A percentile compares a stretch with the other conserved stretches of the same genome.
These are phyloP conservation scores for Populus euphratica DNA, from an alignment of 345 rosid species.

Conservation along the genomic window DNA sequence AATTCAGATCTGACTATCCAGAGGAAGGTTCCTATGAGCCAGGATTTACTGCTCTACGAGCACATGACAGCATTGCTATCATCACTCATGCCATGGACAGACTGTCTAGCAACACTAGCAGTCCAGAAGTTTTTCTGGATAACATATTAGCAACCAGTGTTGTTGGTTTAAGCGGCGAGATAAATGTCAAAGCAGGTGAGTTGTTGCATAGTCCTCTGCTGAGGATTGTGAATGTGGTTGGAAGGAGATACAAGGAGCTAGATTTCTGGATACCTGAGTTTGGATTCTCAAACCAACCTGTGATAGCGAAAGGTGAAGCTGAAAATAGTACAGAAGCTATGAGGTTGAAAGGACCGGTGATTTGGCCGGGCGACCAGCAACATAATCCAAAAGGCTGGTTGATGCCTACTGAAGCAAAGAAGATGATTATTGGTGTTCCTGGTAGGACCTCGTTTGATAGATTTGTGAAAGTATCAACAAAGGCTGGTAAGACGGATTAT, in stretches of 20 bases:
- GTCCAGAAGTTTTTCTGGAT: conserved; percentile 2
- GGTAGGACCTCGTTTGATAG: conserved; percentile 34
- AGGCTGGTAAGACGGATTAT: conserved; percentile 8
- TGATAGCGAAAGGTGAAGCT: background rate
- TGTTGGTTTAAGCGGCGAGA: conserved; percentile 42
- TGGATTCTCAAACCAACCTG: conserved; percentile 27
- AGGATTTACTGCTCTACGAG: conserved; percentile 32
- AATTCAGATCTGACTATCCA: conserved; percentile 20
- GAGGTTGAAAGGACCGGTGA: conserved; percentile 15
- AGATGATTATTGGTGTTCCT: conserved; percentile 47
- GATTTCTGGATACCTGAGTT: conserved; percentile 36
- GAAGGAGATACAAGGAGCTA: conserved; percentile 38
- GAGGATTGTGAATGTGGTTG: conserved; percentile 38
- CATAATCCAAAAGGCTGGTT: conserved; percentile 36
- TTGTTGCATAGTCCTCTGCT: conserved; percentile 5
- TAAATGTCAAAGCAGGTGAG: conserved; percentile 25
- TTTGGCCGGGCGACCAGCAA: conserved; percentile 34
- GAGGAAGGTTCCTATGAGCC: conserved; percentile 35
- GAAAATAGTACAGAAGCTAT: background rate
- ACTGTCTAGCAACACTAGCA: background rate
- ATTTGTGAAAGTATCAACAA: conserved; percentile 36
- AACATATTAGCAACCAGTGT: conserved; percentile 21
- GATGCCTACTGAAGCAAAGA: conserved; percentile 29
- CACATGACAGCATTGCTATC: conserved; percentile 37
- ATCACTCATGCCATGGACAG: conserved; percentile 17